Conservation (phyloP, 2,329 filamentous ascomycete genomes). For the Plectosphaerella cucumerina region DNA sequence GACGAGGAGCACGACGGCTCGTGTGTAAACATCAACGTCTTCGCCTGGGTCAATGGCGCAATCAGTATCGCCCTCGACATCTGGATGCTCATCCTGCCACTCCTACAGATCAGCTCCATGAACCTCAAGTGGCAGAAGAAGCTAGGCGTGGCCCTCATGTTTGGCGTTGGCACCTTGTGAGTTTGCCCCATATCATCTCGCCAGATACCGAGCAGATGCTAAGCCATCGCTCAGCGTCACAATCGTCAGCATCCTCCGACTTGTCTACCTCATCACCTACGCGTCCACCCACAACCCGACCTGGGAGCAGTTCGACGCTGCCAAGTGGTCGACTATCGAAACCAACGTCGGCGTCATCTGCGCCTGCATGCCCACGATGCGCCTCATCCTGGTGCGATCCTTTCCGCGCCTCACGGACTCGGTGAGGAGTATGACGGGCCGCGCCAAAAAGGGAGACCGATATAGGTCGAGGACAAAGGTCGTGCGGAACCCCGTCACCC, state of each 20-base stretch:
- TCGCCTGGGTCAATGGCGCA: conserved; percentile 36
- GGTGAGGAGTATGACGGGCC: too few species aligned
- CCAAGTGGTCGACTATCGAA: conserved; percentile 20
- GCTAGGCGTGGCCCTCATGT: conserved; percentile 36
- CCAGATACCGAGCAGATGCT: too few species aligned
- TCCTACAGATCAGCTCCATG: conserved; percentile 30
- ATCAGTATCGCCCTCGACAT: conserved; percentile 38
- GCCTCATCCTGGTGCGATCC: conserved; percentile 5
- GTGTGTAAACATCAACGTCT: conserved; percentile 34
- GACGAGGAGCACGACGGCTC: conserved; percentile 31
- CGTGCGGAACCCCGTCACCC: too few species aligned
- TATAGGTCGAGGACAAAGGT: too few species aligned
- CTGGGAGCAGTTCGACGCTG: conserved; percentile 17
- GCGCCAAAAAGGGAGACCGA: too few species aligned
- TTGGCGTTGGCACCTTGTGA: conserved; percentile 36
- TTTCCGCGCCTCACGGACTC: too few species aligned
- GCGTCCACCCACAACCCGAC: not conserved
- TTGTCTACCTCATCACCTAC: conserved; percentile 20
- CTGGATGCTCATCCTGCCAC: conserved; percentile 35
- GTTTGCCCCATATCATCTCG: conserved; percentile 4
- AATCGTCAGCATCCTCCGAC: conserved; percentile 23
- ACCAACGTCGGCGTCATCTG: conserved; percentile 32
- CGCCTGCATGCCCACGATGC: conserved; percentile 25
- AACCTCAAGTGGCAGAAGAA: conserved; percentile 35
- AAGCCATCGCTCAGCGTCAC: conserved; percentile 17